Conservation (phyloP, 1,139 yeast species). For the Saccharomyces hybrid region DNA sequence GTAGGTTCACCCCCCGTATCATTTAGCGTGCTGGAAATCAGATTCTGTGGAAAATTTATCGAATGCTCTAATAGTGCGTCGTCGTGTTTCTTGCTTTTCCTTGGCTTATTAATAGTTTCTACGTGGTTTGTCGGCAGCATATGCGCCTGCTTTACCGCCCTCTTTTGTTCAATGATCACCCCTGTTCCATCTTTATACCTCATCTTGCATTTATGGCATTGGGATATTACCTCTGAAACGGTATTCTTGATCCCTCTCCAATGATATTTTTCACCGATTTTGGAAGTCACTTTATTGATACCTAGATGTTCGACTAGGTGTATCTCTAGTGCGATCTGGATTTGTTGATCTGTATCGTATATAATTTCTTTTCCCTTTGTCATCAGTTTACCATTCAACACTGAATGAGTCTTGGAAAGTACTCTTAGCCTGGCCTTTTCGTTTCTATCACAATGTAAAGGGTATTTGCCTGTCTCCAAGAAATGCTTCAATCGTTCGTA, state of each 20-base stretch:
- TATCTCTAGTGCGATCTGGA: conserved; percentile 60
- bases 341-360: conserved; percentile 64
- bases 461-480: conserved; percentile 79
- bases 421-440: conserved; percentile 83
- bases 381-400: conserved; percentile 65
- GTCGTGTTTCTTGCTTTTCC: neutral
- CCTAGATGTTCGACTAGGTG: conserved; percentile 76
- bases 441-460: conserved; percentile 70
- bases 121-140: conserved; percentile 21
- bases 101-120: conserved; percentile 6
- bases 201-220: conserved; percentile 68
- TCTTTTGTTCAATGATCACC: conserved; percentile 23
- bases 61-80: conserved; percentile 1
- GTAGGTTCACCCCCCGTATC: conserved; percentile 7
- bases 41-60: neutral
- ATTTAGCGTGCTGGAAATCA: neutral
- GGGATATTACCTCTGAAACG: conserved; percentile 68
- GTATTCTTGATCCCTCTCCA: conserved; percentile 91
- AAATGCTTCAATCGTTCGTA: conserved; percentile 76
- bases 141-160: conserved; percentile 26
- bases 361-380: conserved; percentile 78
- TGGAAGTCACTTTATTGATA: conserved; percentile 76
- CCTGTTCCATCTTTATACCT: conserved; percentile 30
- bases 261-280: conserved; percentile 72
- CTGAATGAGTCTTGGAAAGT: conserved; percentile 68